A percentile compares a stretch with the other conserved stretches of the same genome.
These are phyloP conservation scores for Parsonsia alboflavescens DNA, from an alignment of 257 asterid genomes.

Conservation along the genomic window DNA sequence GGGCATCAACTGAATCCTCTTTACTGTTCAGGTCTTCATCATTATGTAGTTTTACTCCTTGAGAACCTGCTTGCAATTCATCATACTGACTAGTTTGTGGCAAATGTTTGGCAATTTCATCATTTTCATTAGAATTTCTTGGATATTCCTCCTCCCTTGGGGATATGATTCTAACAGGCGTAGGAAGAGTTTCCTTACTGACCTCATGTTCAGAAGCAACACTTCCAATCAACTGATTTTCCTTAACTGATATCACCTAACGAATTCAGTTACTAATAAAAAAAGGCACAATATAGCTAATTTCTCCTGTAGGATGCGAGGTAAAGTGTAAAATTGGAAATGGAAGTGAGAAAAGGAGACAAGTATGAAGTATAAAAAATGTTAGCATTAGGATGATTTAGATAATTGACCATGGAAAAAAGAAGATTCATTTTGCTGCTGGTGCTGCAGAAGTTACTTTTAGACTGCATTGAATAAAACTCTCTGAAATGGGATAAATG, in stretches of 20 bases:
- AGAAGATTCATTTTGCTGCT: not conserved
- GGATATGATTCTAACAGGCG: constrained; percentile 58
- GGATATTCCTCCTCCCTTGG: constrained; percentile 40
- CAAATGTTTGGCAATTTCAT: constrained; percentile 20
- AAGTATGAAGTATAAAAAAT: not conserved
- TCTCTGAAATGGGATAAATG: not conserved
- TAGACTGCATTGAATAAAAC: not conserved
- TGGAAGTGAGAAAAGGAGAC: not conserved
- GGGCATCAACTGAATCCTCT: constrained; percentile 25
- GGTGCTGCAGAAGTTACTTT: not conserved
- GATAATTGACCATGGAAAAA: not conserved
- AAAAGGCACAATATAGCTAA: not conserved
- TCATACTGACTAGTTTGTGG: constrained; percentile 26
- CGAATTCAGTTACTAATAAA: not conserved
- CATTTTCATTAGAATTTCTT: constrained; percentile 25
- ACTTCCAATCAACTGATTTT: constrained; percentile 67
- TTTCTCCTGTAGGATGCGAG: not conserved
- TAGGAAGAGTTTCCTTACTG: constrained; percentile 31
- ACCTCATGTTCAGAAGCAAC: constrained; percentile 57
- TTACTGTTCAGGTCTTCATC: constrained; percentile 22
- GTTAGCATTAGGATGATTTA: not conserved
- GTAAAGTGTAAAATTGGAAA: not conserved
- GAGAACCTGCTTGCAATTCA: constrained; percentile 23
- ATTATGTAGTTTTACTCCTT: constrained; percentile 16
- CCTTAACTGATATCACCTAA: constrained; percentile 80